A percentile compares a stretch with the other conserved stretches of the same genome.
Conservation (phyloP, 2,329 filamentous ascomycete species). For the Didymella glomerata region DNA sequence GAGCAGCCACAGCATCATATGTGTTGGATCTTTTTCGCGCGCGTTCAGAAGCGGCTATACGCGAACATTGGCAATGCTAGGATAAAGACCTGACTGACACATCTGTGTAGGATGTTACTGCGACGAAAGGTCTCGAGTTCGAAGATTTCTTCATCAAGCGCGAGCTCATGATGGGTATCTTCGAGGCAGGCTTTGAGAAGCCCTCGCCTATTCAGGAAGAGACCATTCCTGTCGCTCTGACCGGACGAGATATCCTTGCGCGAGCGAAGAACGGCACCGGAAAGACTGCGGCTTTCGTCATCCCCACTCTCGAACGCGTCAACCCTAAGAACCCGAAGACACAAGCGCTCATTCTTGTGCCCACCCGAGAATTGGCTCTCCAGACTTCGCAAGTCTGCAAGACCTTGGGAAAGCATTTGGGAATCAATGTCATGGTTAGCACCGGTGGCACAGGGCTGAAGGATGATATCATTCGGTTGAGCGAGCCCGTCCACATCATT, state of each 20-base stretch:
- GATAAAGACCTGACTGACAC: conserved; percentile 17
- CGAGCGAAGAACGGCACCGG: conserved; percentile 98
- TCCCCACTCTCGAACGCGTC: conserved; percentile 92
- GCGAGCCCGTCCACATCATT: conserved; percentile 95
- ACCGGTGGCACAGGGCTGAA: conserved; percentile 94
- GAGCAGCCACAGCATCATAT: conserved; percentile 27
- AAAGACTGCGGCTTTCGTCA: conserved; percentile 98
- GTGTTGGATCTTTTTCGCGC: background rate
- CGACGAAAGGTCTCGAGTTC: conserved; percentile 96
- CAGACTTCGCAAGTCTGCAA: conserved; percentile 99
- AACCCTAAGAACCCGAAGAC: conserved; percentile 97
- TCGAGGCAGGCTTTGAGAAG: conserved; percentile 98
- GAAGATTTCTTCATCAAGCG: conserved; percentile 96
- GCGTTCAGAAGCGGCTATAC: background rate
- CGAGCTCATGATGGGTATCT: conserved; percentile 97
- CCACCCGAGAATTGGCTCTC: conserved; percentile 94
- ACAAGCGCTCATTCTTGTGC: conserved; percentile 94
- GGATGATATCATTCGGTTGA: conserved; percentile 94
- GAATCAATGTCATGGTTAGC: conserved; percentile 98
- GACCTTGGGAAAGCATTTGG: conserved; percentile 94
- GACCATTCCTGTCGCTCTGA: conserved; percentile 94
- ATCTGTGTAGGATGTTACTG: conserved; percentile 85
- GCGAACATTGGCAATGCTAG: background rate
- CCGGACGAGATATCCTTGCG: conserved; percentile 92
- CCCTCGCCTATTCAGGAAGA: conserved; percentile 99